These are phyloP conservation scores for Pestalotiopsis fici DNA, from an alignment of 2,329 filamentous ascomycete genomes.

Conservation along the genomic window DNA sequence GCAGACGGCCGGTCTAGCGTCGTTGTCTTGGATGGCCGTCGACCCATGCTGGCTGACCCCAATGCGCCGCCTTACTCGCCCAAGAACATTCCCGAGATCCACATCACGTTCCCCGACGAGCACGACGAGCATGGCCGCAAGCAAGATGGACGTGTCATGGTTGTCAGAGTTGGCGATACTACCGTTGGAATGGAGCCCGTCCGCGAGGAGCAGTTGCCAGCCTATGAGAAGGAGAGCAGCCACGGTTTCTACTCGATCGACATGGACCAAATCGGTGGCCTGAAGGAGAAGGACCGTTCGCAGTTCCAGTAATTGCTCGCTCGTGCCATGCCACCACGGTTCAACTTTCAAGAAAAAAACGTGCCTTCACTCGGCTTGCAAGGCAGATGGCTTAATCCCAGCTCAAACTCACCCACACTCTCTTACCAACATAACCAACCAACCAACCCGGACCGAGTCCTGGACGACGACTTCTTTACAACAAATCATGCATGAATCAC, in stretches of 20 bases:
- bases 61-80: conserved; percentile 74
- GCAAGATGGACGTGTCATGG: conserved; percentile 84
- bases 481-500: conserved; percentile 14
- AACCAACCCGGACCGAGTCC: conserved; percentile 6
- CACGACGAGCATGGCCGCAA: conserved; percentile 81
- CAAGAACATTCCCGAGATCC: conserved; percentile 90
- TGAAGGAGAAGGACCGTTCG: conserved; percentile 79
- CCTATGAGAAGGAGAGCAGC: conserved; percentile 81
- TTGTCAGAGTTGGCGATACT: conserved; percentile 88
- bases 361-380: not conserved
- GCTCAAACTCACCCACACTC: not conserved
- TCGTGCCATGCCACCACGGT: not conserved
- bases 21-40: conserved; percentile 69
- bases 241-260: conserved; percentile 90
- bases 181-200: conserved; percentile 87
- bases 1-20: conserved; percentile 65
- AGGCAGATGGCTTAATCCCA: not conserved
- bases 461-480: conserved; percentile 11
- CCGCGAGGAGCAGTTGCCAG: conserved; percentile 77
- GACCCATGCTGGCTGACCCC: conserved; percentile 74
- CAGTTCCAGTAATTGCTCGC: conserved; percentile 11
- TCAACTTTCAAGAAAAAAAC: not conserved
- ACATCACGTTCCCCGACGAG: conserved; percentile 97
- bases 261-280: conserved; percentile 88
- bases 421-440: not conserved